phyloP scores from a whole-genome alignment of 2,329 filamentous ascomycete genomes.

The Aureobasidium sp. region DNA sequence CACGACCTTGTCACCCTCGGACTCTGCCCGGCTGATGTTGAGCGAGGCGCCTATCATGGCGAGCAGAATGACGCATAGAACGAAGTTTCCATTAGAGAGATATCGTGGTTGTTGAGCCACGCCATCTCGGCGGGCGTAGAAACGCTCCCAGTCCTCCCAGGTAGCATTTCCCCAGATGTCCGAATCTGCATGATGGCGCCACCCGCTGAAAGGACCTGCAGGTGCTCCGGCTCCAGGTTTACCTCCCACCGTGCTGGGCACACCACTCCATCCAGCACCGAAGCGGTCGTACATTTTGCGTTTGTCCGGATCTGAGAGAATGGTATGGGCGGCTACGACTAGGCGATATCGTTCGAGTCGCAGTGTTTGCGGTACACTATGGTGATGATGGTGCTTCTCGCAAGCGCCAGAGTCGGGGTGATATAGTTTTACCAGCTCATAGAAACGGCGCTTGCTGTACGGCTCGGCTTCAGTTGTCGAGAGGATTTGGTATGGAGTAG shows the following conservation, averaged over 20 bases:
- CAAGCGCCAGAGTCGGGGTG: constrained; percentile 66
- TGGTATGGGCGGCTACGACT: constrained; percentile 77
- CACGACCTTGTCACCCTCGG: constrained; percentile 55
- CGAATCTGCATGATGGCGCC: constrained; percentile 36
- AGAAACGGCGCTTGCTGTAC: constrained; percentile 80
- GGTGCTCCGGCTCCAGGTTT: constrained; percentile 15
- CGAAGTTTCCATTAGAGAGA: constrained; percentile 75
- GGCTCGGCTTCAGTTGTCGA: constrained; percentile 52
- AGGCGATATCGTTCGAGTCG: constrained; percentile 86
- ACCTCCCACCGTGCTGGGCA: constrained; percentile 24
- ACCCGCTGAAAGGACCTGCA: constrained; percentile 30
- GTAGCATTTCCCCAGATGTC: constrained; percentile 68
- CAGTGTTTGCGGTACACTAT: constrained; percentile 50
- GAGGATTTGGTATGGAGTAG: constrained; percentile 90
- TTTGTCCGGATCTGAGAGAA: constrained; percentile 74
- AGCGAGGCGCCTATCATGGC: constrained; percentile 63
- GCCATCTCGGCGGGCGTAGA: constrained; percentile 23
- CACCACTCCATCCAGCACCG: constrained; percentile 70
- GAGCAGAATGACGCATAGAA: constrained; percentile 61
- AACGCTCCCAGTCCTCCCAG: constrained; percentile 92
- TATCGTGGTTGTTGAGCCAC: constrained; percentile 47
- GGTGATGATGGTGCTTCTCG: constrained; percentile 34
- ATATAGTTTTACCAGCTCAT: constrained; percentile 89
- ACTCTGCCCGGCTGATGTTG: constrained; percentile 64
- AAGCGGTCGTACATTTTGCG: constrained; percentile 74